These are phyloP conservation scores for Calonectria multiphialidica DNA, from an alignment of 2,329 filamentous ascomycete genomes.

Conservation along the genomic window DNA sequence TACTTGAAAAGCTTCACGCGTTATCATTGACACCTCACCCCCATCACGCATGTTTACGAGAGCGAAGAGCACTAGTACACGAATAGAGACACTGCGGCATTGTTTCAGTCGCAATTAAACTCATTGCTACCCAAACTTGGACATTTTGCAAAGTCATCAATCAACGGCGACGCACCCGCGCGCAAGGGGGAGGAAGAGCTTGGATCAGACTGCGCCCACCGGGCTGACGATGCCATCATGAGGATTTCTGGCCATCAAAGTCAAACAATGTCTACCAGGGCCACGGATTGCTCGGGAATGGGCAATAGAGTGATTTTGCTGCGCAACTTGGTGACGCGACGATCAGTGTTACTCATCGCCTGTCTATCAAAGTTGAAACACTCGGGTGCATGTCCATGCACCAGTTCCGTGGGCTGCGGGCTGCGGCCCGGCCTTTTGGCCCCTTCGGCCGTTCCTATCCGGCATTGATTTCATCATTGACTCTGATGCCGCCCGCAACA, in stretches of 20 bases:
- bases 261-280: constrained; percentile 6
- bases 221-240: neutral
- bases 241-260: neutral
- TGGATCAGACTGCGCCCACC: neutral
- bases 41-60: neutral
- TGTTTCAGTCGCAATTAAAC: neutral
- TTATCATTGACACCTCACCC: neutral
- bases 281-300: constrained; percentile 1
- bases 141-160: neutral
- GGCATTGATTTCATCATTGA: constrained; percentile 20
- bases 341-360: constrained; percentile 5
- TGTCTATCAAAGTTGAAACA: constrained; percentile 20
- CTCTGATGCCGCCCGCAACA: neutral
- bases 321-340: neutral
- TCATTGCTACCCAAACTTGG: constrained; percentile 4
- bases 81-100: too few species aligned
- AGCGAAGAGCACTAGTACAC: neutral
- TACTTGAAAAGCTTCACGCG: neutral
- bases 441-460: neutral
- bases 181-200: neutral
- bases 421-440: neutral
- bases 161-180: neutral
- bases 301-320: neutral
- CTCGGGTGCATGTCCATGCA: neutral
- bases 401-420: neutral